These are phyloP conservation scores for Pichia eremophila DNA, from an alignment of 805 yeast species.

Conservation along the genomic window DNA sequence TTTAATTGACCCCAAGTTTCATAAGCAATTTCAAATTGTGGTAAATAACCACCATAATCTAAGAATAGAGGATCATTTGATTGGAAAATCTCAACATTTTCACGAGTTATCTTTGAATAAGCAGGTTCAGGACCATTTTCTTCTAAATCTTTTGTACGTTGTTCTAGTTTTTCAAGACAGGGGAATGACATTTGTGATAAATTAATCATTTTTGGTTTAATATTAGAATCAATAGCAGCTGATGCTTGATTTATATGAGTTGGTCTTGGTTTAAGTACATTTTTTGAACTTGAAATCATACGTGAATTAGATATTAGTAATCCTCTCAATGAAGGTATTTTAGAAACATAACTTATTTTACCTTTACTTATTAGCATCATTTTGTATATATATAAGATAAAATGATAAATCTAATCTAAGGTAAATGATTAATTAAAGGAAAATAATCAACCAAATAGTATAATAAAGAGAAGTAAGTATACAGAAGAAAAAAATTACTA, in stretches of 20 bases:
- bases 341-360: neutral
- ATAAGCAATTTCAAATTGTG: constrained; percentile 74
- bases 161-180: constrained; percentile 71
- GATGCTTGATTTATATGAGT: constrained; percentile 3
- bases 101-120: constrained; percentile 53
- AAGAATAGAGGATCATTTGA: constrained; percentile 53
- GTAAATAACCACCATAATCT: constrained; percentile 75
- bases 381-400: no score
- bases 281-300: neutral
- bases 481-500: no score
- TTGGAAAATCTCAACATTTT: constrained; percentile 55
- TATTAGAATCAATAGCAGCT: neutral
- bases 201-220: neutral
- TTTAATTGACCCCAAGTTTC: constrained; percentile 86
- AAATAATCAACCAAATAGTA: no score
- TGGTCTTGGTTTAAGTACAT: constrained; percentile 8
- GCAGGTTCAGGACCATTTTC: constrained; percentile 75
- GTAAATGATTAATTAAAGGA: no score
- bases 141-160: constrained; percentile 31
- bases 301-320: neutral
- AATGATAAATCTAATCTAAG: no score
- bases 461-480: no score
- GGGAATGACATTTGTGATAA: constrained; percentile 63
- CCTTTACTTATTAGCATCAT: no score
- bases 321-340: neutral